Evolutionary conservation across 2,329 filamentous ascomycete species (phyloP), one percentile per base, ranked within the genome.

Genomic region (Aspergillus brasiliensis): DNA sequence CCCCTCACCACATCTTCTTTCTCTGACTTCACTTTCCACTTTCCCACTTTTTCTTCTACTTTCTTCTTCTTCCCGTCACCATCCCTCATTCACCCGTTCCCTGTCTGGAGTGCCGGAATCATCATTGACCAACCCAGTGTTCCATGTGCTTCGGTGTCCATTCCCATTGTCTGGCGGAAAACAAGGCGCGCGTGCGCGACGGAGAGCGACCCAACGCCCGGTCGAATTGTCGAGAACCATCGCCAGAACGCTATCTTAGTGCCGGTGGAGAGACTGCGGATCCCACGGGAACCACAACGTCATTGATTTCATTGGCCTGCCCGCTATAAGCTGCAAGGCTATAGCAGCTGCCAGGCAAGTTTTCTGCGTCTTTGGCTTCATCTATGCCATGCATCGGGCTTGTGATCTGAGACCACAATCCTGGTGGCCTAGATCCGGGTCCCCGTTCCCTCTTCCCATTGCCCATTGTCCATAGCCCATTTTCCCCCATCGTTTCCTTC

Each of bases 161-260:
- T 19, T 49, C 46, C 25, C 23, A 28, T 49, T 49, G 46, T 49
- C 46, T 49, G 46, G 21, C 34, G 47, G 31, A 34, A 34, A 46
- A 37, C 23, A 48, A 44, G 21, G 17, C 23, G 47, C 28, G 56
- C 46, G 34, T 34, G 27, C 47, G 47, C 23, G 46, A 49, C 46
- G n/a, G n/a, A 25, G 23, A 31, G 46, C 27, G 28, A 55, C 23
- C 40, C 27, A 28, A 59, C 57, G 37, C 51, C 23, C 31, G 42
- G 51, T 59, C 51, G 57, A 59, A 59, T 51, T 59, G 57, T 55
- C 57, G 42, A 47, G 57, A 59, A 54, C 44, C 55, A 53, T 60
- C 58, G 49, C 38, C 54, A 38, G 13, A 56, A 59, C 48, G 58
- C 51, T 57, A 51, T 57, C 53, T 58, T 61, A 56, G 59, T 48